These are phyloP conservation scores for Penicillium brevicompactum DNA, from an alignment of 2,329 filamentous ascomycete genomes.

Conservation along the genomic window DNA sequence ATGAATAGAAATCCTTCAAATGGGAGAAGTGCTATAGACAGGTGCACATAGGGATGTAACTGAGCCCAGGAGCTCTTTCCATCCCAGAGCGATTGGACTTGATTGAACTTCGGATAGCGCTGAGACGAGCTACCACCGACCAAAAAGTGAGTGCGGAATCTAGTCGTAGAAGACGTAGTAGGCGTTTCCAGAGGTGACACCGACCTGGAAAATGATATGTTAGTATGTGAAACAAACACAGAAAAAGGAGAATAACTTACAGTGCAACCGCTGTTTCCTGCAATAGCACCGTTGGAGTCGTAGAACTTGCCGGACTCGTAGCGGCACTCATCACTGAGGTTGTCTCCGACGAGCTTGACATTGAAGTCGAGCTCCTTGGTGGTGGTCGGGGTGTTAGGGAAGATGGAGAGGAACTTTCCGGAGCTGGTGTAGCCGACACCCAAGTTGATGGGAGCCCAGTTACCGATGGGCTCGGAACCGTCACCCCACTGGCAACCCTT, in stretches of 20 bases:
- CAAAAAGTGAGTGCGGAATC: constrained; percentile 6
- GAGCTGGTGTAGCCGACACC: constrained; percentile 71
- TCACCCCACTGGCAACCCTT: constrained; percentile 78
- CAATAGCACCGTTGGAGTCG: constrained; percentile 46
- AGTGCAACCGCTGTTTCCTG: constrained; percentile 69
- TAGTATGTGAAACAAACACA: constrained; percentile 9
- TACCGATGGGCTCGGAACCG: constrained; percentile 63
- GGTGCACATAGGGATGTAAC: constrained; percentile 12
- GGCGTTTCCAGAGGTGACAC: constrained; percentile 52
- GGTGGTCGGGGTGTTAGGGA: constrained; percentile 80
- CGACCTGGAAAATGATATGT: constrained; percentile 41
- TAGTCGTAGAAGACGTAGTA: constrained; percentile 49
- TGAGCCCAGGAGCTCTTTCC: constrained; percentile 10
- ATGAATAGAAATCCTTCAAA: constrained; percentile 31
- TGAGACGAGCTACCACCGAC: constrained; percentile 9
- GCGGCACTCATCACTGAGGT: constrained; percentile 62
- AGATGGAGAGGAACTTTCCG: constrained; percentile 80
- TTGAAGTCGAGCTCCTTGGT: constrained; percentile 72
- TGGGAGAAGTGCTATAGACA: constrained; percentile 34
- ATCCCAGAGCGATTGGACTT: background rate
- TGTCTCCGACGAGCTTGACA: constrained; percentile 72
- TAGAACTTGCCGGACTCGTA: constrained; percentile 67
- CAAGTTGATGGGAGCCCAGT: constrained; percentile 85
- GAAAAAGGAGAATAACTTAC: constrained; percentile 57
- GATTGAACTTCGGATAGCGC: constrained; percentile 13